A percentile compares a stretch with the other conserved stretches of the same genome.
Evolutionary conservation across 2,329 filamentous ascomycete genomes (phyloP).

Genomic region (Epichloe coenophiala): DNA sequence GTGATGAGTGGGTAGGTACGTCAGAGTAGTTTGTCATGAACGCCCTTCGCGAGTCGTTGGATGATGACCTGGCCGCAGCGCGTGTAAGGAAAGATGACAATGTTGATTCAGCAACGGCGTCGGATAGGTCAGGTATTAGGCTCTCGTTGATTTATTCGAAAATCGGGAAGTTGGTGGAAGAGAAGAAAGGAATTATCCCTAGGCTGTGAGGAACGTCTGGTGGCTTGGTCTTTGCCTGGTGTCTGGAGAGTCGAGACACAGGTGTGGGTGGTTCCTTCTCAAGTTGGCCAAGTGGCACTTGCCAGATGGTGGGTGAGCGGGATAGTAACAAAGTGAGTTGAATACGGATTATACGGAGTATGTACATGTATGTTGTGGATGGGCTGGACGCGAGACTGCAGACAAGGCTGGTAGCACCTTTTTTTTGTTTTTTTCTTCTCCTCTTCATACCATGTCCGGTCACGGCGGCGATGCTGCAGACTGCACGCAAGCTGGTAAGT

Average conservation of each 20-base stretch:
- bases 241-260: no score
- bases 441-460: not conserved
- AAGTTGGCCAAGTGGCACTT: not conserved
- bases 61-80: not conserved
- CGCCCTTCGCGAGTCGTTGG: not conserved
- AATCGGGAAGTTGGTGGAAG: not conserved
- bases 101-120: no score
- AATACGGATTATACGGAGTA: not conserved
- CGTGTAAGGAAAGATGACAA: not conserved
- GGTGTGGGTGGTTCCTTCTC: not conserved
- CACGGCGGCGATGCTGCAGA: not conserved
- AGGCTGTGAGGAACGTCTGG: no score
- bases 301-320: not conserved
- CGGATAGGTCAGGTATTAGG: not conserved
- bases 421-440: not conserved
- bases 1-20: conserved; percentile 1
- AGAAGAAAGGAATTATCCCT: not conserved
- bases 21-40: no score
- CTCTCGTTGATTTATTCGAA: not conserved
- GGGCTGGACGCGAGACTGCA: not conserved
- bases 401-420: not conserved
- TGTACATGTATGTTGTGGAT: not conserved
- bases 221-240: no score
- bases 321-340: no score
- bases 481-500: not conserved